Base-by-base conservation (phyloP, 768 basidiomycete species). In the Lyophyllum decastes region DNA sequence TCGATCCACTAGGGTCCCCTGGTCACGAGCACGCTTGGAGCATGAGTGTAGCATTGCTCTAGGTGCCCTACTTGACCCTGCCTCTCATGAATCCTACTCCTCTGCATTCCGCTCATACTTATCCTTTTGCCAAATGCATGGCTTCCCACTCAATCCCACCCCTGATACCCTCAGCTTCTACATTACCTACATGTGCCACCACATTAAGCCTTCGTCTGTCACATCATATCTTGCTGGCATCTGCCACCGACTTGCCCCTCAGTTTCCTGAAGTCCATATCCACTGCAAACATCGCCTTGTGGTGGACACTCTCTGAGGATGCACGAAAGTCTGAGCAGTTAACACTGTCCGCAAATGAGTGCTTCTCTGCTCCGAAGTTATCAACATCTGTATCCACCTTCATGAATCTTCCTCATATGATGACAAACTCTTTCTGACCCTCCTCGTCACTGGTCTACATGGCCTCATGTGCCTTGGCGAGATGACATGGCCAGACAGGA, bases 1-100 rank as follows among this genome's bases (percentile, higher is more conserved):
- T 57, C 75, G 77, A 59, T 75, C 76, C 0, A 0, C 12, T 0
- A 51, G 73, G 44, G 52, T 50, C 26, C 64, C 73, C 30, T 81
- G 79, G 79, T 56, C 74, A 0, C 38, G 38, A 4, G 38, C 7
- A 16, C 38, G 38, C 38, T 16, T 40, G 4, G 38, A 9, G 7
- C 38, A n/a, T 16, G 38, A 40, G 17, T 16, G 38, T 12, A 4
- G 8, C 14, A 4, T 40, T 4, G 38, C 38, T 4, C 50, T 76
- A 0, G 69, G 70, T 0, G 16, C 56, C 1, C 40, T 68, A 0
- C 58, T 76, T 25, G 68, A 68, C 30, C 5, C 5, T 6, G 5
- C 30, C 11, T 6, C 30, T 6, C 11, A 6, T 11, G 11, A 5
- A 5, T 55, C 62, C 0, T 76, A 77, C 49, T 49, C 62, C 0